phyloP scores from a whole-genome alignment of 306 rosid species.

The Vachellia collinsii region DNA sequence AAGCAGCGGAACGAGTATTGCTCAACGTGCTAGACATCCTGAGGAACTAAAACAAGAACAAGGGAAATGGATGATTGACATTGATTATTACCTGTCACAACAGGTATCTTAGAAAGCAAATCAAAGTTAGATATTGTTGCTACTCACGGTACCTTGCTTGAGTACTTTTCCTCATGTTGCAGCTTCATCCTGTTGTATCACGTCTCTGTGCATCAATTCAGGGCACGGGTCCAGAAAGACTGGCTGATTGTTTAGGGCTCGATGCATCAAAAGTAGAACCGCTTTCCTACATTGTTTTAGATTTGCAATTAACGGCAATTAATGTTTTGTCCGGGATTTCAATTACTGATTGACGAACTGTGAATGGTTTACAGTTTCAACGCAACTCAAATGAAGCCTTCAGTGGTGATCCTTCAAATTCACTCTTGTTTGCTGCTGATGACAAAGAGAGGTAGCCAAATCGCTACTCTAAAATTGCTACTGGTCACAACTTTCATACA shows the following conservation, averaged over 20 bases:
- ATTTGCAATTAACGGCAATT: constrained; percentile 20
- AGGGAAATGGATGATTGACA: constrained; percentile 95
- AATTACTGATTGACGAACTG: constrained; percentile 30
- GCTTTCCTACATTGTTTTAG: constrained; percentile 28
- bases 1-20: constrained; percentile 63
- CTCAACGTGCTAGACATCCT: constrained; percentile 98
- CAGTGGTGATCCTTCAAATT: constrained; percentile 60
- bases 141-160: constrained; percentile 26
- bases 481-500: constrained; percentile 17
- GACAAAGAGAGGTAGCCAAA: constrained; percentile 78
- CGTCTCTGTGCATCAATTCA: constrained; percentile 95
- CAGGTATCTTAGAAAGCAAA: constrained; percentile 56
- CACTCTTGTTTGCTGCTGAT: constrained; percentile 58
- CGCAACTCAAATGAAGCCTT: constrained; percentile 66
- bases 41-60: constrained; percentile 90
- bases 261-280: constrained; percentile 80
- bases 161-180: constrained; percentile 35
- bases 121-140: constrained; percentile 22
- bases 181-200: constrained; percentile 98
- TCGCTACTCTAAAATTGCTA: constrained; percentile 33
- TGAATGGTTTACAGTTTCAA: constrained; percentile 62
- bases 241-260: constrained; percentile 95
- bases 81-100: constrained; percentile 89
- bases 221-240: constrained; percentile 93
- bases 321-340: constrained; percentile 13